Evolutionary conservation across 2,329 filamentous ascomycete genomes (phyloP), one percentile per base, ranked within the genome.

Genomic region (Alternaria conjuncta): DNA sequence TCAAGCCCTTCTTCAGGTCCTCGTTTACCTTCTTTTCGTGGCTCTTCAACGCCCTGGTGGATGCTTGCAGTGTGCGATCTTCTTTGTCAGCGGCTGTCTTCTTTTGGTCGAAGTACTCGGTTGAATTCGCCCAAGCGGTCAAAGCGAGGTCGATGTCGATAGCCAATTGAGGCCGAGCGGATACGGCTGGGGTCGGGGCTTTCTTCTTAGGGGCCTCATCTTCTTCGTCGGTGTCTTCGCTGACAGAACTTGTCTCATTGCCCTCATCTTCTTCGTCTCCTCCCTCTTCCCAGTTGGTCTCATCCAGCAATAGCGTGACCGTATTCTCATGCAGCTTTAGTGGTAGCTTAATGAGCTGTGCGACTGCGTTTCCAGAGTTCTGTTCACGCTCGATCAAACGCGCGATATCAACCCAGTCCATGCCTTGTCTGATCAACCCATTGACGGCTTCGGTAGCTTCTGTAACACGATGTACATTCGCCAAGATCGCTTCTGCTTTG

Each of bases 381-480:
- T 96, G 92, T 77, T 98, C 95, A 69, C 93, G 88, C 77, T 97
- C 93, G 56, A 99, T 92, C 65, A 99, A 82, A 62, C 91, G 92
- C 10, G 88, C 93, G 72, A 98, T 94, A 69, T 97, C 92, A 11
- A 93, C 89, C 96, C 96, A 99, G 73, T 99, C 96, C 94, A 98
- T 98, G 11, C 95, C 95, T 75, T 97, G 93, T 6, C 88, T 88
- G 63, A 99, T 88, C n/a, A 98, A 83, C 1, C 93, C 92, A 78
- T 97, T 98, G 57, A 99, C 90, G 4, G 96, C 94, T 77, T 94
- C 92, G 78, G 94, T 94, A 5, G 93, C 94, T 81, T 98, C 96
- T 77, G 97, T 92, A 0, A 98, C 94, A 55, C 94, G 88, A 75
- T 97, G 93, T 2, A 93, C 85, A 73, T 99, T 98, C 21, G 93